phyloP scores from a whole-genome alignment of 1,284 basidiomycete genomes.

The Ganoderma boninense region DNA sequence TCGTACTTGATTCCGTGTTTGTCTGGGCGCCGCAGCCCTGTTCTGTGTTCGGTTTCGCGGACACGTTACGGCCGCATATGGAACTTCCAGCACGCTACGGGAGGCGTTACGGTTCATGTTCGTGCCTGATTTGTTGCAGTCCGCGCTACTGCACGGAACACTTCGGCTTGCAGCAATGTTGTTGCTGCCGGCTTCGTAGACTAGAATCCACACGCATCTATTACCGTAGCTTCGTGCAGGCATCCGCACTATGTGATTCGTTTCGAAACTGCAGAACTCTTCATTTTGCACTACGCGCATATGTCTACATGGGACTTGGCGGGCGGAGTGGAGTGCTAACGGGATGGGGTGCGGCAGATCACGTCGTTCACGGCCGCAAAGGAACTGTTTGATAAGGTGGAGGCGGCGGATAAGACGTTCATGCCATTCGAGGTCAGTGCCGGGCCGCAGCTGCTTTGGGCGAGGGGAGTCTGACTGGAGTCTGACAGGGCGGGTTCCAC shows the following conservation, averaged over 20 bases:
- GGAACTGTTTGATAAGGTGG: constrained; percentile 67
- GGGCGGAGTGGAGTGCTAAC: constrained; percentile 10
- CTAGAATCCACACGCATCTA: neutral
- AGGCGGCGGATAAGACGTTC: constrained; percentile 69
- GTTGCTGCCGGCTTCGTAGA: neutral
- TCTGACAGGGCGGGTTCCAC: constrained; percentile 76
- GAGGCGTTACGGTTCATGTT: neutral
- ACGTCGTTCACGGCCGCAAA: constrained; percentile 68
- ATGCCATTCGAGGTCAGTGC: constrained; percentile 42
- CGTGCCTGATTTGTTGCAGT: neutral
- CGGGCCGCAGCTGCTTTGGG: constrained; percentile 30
- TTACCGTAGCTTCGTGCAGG: neutral
- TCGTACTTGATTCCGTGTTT: neutral
- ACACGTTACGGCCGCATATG: neutral
- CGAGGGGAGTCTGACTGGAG: constrained; percentile 6
- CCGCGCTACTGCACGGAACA: neutral
- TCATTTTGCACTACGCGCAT: neutral
- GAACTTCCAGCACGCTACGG: neutral
- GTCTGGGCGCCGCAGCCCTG: neutral
- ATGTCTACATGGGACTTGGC: neutral
- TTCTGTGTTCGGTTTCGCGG: neutral
- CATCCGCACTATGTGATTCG: neutral
- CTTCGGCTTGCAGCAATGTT: neutral
- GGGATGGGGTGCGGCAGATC: constrained; percentile 47
- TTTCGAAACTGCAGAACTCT: neutral